phyloP scores from a whole-genome alignment of 768 basidiomycete genomes.

The Kwoniella sp. region DNA sequence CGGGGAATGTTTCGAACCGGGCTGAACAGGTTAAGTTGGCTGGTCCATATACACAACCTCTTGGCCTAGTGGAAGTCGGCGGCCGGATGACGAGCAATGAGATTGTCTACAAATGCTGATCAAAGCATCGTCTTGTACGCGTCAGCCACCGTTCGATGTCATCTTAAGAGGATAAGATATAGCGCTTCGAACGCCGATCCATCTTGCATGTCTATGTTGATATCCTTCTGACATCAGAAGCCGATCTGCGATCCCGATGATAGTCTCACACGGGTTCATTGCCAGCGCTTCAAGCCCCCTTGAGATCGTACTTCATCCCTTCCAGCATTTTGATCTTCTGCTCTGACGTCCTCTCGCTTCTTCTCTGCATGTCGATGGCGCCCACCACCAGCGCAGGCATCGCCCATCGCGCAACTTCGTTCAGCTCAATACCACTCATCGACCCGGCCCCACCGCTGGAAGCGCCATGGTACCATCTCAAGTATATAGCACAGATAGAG shows the following conservation, averaged over 20 bases:
- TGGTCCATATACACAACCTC: background rate
- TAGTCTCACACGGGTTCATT: background rate
- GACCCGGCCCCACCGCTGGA: background rate
- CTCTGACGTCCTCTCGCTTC: constrained; percentile 32
- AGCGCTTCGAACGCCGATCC: no score
- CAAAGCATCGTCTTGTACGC: background rate
- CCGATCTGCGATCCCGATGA: background rate
- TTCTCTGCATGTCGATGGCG: constrained; percentile 33
- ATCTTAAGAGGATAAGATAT: no score
- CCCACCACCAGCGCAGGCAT: constrained; percentile 33
- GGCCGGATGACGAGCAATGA: background rate
- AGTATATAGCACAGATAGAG: constrained; percentile 16
- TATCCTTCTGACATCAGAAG: no score
- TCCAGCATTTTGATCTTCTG: constrained; percentile 28
- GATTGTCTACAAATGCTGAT: background rate
- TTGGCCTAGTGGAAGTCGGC: background rate
- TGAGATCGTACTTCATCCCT: constrained; percentile 35
- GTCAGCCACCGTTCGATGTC: constrained; percentile 4
- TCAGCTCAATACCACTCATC: constrained; percentile 11
- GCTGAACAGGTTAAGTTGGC: background rate
- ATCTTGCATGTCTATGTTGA: background rate
- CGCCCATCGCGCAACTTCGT: constrained; percentile 30
- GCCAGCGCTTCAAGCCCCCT: constrained; percentile 28
- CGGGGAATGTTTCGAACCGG: constrained; percentile 12
- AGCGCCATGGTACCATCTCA: constrained; percentile 10